These are phyloP conservation scores for Penicillium cinerascens DNA, from an alignment of 495 filamentous ascomycete species.

Conservation along the genomic window DNA sequence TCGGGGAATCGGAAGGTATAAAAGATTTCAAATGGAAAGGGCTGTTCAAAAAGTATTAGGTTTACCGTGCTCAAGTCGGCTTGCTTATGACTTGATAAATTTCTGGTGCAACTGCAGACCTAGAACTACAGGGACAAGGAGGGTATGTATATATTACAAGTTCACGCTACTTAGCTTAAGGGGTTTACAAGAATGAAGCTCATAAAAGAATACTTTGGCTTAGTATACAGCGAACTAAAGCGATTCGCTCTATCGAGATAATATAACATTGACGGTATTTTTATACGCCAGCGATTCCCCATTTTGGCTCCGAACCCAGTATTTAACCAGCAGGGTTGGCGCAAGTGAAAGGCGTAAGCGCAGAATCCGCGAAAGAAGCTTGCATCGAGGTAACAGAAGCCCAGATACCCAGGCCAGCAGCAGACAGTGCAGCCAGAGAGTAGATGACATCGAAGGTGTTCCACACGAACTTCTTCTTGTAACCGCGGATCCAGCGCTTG, in stretches of 20 bases:
- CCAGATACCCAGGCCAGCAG: constrained; percentile 30
- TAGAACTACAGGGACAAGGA: too few relatives aligned
- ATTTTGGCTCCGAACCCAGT: too few relatives aligned
- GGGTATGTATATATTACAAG: too few relatives aligned
- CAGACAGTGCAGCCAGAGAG: constrained; percentile 23
- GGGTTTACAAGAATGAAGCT: background rate
- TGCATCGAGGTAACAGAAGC: constrained; percentile 27
- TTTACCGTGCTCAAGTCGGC: too few relatives aligned
- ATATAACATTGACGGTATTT: too few relatives aligned
- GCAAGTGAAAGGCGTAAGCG: constrained; percentile 18
- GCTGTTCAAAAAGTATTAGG: too few relatives aligned
- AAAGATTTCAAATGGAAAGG: too few relatives aligned
- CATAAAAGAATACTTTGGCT: background rate
- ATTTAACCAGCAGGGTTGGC: constrained; percentile 15
- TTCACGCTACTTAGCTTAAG: background rate
- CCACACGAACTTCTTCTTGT: constrained; percentile 31
- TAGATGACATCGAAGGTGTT: constrained; percentile 33
- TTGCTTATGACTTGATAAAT: too few relatives aligned
- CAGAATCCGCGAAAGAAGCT: constrained; percentile 10
- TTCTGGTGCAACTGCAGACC: too few relatives aligned
- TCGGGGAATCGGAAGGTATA: too few relatives aligned
- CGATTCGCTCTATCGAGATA: background rate
- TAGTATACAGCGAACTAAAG: background rate
- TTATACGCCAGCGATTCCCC: too few relatives aligned
- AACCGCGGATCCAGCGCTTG: constrained; percentile 42